phyloP scores from a whole-genome alignment of 208 protist species.

The Trypanosoma congolense region DNA sequence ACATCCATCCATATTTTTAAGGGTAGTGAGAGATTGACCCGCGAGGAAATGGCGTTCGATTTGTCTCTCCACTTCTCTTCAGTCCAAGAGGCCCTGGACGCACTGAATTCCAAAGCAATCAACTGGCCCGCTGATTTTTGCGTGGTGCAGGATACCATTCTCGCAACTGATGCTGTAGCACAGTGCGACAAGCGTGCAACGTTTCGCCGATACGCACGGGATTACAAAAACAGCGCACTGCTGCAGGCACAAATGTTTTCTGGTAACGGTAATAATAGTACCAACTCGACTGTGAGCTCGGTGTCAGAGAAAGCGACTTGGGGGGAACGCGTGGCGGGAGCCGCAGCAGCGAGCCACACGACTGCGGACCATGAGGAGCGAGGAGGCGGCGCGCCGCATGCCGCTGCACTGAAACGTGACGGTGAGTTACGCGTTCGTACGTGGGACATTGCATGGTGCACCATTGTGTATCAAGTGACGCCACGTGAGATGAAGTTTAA shows the following conservation, averaged over 20 bases:
- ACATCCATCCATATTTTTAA: conserved; percentile 60
- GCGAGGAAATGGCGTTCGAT: conserved; percentile 53
- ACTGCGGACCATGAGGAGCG: conserved; percentile 3
- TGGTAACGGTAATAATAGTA: not conserved
- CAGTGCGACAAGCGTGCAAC: conserved; percentile 45
- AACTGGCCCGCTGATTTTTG: conserved; percentile 80
- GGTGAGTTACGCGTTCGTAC: conserved; percentile 37
- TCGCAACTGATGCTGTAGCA: conserved; percentile 58
- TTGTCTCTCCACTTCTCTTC: conserved; percentile 53
- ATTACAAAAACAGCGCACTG: conserved; percentile 41
- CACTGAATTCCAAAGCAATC: conserved; percentile 56
- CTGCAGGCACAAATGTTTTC: conserved; percentile 21
- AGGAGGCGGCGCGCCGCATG: not conserved
- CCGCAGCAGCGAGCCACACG: not conserved
- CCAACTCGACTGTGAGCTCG: not conserved
- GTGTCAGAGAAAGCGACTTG: conserved; percentile 14
- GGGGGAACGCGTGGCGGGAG: conserved; percentile 10
- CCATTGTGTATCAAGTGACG: conserved; percentile 86
- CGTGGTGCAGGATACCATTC: conserved; percentile 65
- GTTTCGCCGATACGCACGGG: conserved; percentile 73
- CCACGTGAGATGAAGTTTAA: conserved; percentile 87
- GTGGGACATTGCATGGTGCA: conserved; percentile 76
- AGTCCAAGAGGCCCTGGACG: conserved; percentile 50
- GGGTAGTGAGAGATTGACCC: conserved; percentile 65
- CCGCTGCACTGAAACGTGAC: conserved; percentile 32